Evolutionary conservation across 176 grass and related monocot species (phyloP), one percentile per base, ranked within the genome.

Genomic region (Oryza officinalis): DNA sequence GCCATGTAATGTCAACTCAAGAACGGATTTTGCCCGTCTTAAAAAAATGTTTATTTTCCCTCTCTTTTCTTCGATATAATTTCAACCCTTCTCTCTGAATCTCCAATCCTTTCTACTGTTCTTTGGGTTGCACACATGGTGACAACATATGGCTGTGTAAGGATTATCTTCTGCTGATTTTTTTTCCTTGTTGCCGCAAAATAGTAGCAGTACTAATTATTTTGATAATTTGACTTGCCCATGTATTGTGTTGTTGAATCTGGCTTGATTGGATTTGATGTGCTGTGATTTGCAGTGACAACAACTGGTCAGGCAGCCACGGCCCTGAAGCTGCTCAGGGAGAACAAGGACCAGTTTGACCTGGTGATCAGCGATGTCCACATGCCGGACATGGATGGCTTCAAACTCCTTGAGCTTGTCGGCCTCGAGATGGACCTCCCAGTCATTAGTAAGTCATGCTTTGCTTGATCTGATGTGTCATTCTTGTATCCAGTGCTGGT

Each of bases 361-460:
- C 87, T 98, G 26, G 91, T 93, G 35, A 98, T 98, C 80, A 95
- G 86, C 61, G 93, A 98, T 61, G 93, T 98, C 54, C 96, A 95
- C 80, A 95, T 98, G 96, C 91, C 96, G 18, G 93, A 95, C 89
- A 92, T 98, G 86, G 93, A 98, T 79, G 96, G 96, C 9, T 98
- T 98, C 85, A 87, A 93, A 75, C 91, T 98, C 83, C 89, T 98
- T 13, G 91, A 98, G 72, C 84, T 94, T 9, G 89, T 93, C 5
- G 93, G 93, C 66, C 96, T 92, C 22, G 92, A 98, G 92, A 88
- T 95, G 86, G 96, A 95, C 85, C 91, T 98, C 46, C 96, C 96
- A 0, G 96, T 98, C 79, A 95, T 95, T 28, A 98, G 96, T 98
- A 88, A 90, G 93, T 44, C 45, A 26, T 27, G 46, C 38, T 47